phyloP scores from a whole-genome alignment of 2,329 filamentous ascomycete genomes.

The Orbilia blumenaviensis region DNA sequence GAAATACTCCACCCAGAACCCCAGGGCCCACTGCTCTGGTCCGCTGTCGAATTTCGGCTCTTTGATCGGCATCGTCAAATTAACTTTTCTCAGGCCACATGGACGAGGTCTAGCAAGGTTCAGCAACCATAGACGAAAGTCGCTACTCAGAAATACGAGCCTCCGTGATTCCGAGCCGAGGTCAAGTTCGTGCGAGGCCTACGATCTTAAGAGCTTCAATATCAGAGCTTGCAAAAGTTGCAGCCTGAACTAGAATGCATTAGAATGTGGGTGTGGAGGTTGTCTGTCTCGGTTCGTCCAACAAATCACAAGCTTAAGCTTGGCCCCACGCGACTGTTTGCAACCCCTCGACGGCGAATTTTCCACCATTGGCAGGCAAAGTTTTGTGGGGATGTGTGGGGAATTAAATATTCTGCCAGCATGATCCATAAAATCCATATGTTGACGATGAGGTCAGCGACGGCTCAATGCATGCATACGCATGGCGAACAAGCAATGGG shows the following conservation, averaged over 20 bases:
- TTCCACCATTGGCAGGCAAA: constrained; percentile 41
- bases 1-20: neutral
- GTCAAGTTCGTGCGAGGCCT: constrained; percentile 39
- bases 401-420: neutral
- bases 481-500: constrained; percentile 8
- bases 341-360: constrained; percentile 26
- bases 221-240: neutral
- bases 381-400: constrained; percentile 35
- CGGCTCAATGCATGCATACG: neutral
- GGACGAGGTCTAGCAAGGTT: neutral
- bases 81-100: constrained; percentile 4
- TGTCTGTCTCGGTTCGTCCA: constrained; percentile 38
- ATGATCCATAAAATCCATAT: constrained; percentile 23
- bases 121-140: neutral
- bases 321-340: constrained; percentile 17
- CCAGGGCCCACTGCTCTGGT: neutral
- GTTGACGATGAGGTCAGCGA: constrained; percentile 24
- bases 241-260: constrained; percentile 9
- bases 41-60: constrained; percentile 25
- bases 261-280: constrained; percentile 21
- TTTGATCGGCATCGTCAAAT: constrained; percentile 35
- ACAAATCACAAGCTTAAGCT: constrained; percentile 29
- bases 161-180: constrained; percentile 52
- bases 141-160: neutral
- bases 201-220: neutral